A percentile compares a stretch with the other conserved stretches of the same genome.
Evolutionary conservation across 192 early-diverging fungal genomes (phyloP).

Genomic region (Linnemannia elongata): DNA sequence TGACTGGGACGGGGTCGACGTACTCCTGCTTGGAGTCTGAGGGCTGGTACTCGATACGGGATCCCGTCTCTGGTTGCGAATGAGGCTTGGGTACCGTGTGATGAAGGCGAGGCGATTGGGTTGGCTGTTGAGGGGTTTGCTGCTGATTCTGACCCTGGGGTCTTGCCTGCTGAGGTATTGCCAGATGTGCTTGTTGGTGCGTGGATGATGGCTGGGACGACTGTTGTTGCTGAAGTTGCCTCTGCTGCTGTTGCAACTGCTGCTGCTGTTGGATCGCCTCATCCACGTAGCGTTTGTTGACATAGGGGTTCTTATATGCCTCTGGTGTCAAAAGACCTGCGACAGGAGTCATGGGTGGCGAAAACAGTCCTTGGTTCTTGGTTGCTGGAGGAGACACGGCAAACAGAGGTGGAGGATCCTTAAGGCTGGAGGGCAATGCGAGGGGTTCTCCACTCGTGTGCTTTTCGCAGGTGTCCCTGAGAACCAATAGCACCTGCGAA

Average conservation of each 20-base stretch:
- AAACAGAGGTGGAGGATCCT: conserved; percentile 32
- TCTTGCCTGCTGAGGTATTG: conserved; percentile 4
- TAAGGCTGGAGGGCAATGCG: conserved; percentile 26
- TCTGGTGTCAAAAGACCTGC: conserved; percentile 34
- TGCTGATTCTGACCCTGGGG: conserved; percentile 17
- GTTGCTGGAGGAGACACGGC: conserved; percentile 41
- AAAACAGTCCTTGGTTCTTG: conserved; percentile 3
- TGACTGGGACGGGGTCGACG: not conserved
- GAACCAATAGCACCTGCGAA: conserved; percentile 43
- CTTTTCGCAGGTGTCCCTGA: conserved; percentile 34
- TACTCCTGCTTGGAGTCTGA: conserved; percentile 34
- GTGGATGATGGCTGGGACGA: not conserved
- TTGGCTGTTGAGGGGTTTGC: conserved; percentile 2
- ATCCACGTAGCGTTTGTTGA: conserved; percentile 37
- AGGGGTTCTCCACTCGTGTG: conserved; percentile 15
- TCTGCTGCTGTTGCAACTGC: conserved; percentile 5
- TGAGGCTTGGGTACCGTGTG: not conserved
- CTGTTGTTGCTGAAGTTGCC: conserved; percentile 10
- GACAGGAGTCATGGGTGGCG: conserved; percentile 14
- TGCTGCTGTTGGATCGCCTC: conserved; percentile 30
- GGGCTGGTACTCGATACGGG: not conserved
- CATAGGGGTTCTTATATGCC: conserved; percentile 47
- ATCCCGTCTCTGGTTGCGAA: not conserved
- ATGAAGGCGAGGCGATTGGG: not conserved
- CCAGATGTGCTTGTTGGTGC: not conserved